Evolutionary conservation across 2,329 filamentous ascomycete genomes (phyloP).

Genomic region (Trichophyton mentagrophytes): DNA sequence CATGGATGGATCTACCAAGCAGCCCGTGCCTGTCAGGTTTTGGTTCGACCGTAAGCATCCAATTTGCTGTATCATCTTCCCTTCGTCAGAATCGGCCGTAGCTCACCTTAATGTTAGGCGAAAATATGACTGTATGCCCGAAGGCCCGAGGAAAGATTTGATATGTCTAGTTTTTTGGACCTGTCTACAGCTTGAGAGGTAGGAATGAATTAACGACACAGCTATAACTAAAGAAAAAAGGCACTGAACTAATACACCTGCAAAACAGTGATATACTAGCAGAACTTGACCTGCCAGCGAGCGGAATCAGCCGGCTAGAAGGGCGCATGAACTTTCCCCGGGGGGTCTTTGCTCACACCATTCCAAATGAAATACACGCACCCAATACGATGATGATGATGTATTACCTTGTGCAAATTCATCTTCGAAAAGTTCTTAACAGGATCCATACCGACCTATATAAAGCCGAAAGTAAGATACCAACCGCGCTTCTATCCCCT

Average conservation of each 20-base stretch:
- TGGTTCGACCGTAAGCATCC: conserved; percentile 57
- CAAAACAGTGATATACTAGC: conserved; percentile 67
- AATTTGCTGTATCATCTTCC: background rate
- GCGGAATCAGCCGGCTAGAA: conserved; percentile 47
- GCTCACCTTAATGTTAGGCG: conserved; percentile 15
- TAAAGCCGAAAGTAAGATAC: conserved; percentile 26
- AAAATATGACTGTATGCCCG: conserved; percentile 24
- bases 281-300: conserved; percentile 57
- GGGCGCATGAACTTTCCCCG: conserved; percentile 31
- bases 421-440: conserved; percentile 46
- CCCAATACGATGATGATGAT: conserved; percentile 37
- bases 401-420: conserved; percentile 50
- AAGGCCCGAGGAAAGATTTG: conserved; percentile 42
- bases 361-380: conserved; percentile 23
- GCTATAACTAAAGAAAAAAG: background rate
- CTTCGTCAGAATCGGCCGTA: background rate
- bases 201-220: conserved; percentile 8
- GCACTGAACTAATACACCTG: background rate
- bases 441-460: conserved; percentile 45
- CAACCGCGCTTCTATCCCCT: background rate
- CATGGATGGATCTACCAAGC: conserved; percentile 56
- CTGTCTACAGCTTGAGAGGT: conserved; percentile 84
- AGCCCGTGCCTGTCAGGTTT: conserved; percentile 51
- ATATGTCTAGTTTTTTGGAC: conserved; percentile 79
- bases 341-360: conserved; percentile 23